phyloP scores from a whole-genome alignment of 305 asterid species.

The Rubia tinctorum region DNA sequence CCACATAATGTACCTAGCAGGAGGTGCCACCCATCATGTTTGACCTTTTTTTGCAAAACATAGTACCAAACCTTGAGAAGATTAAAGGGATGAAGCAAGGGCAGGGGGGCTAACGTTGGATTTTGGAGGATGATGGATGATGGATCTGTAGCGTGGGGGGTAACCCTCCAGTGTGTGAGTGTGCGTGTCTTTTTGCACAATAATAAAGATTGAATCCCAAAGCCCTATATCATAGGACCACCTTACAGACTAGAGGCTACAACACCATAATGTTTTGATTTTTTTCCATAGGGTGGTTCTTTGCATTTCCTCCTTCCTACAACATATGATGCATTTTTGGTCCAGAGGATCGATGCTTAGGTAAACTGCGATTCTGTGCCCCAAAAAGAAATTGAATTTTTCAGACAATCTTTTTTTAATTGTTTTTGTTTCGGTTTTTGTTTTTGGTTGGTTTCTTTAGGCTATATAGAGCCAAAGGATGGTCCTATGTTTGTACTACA shows the following conservation, averaged over 20 bases:
- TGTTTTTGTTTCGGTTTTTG: background rate
- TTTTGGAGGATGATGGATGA: background rate
- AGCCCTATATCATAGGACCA: conserved; percentile 28
- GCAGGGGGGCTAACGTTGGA: background rate
- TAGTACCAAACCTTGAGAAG: background rate
- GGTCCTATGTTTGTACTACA: background rate
- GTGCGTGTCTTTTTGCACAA: background rate
- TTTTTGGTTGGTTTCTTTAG: too few relatives aligned
- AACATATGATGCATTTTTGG: conserved; percentile 1
- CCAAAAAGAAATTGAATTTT: background rate
- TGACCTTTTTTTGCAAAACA: background rate
- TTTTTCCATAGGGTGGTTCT: conserved; percentile 33
- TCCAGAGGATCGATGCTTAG: conserved; percentile 13
- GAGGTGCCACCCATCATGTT: background rate
- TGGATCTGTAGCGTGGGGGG: conserved; percentile 26
- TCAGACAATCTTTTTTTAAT: background rate
- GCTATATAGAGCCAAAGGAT: background rate
- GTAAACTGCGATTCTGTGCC: conserved; percentile 9
- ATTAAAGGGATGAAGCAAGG: background rate
- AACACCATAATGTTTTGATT: background rate
- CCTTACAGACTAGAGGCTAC: conserved; percentile 13
- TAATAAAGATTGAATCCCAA: conserved; percentile 5
- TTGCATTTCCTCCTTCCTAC: background rate
- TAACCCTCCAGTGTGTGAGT: conserved; percentile 6
- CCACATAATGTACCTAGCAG: background rate